Conservation (phyloP, 1,284 basidiomycete genomes). For the Mycena sp. region DNA sequence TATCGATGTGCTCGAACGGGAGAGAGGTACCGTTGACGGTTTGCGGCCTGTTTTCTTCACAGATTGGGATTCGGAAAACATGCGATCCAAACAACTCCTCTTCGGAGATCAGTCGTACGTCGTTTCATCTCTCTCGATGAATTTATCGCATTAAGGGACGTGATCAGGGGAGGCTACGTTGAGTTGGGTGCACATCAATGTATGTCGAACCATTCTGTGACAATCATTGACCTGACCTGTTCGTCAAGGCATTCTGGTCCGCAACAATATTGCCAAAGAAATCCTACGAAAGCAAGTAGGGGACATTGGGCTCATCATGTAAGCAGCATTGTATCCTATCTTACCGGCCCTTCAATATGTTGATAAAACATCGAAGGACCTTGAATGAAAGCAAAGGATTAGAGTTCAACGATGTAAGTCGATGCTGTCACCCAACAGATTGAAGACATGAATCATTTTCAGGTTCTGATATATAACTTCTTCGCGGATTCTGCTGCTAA, state of each 20-base stretch:
- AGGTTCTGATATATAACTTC: conserved; percentile 79
- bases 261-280: conserved; percentile 62
- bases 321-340: conserved; percentile 31
- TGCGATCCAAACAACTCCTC: conserved; percentile 66
- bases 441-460: conserved; percentile 2
- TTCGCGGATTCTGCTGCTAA: conserved; percentile 69
- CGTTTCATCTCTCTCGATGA: not conserved
- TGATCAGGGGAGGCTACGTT: conserved; percentile 55
- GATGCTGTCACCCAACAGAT: not conserved
- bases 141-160: not conserved
- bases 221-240: not conserved
- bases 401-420: conserved; percentile 74
- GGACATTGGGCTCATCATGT: conserved; percentile 71
- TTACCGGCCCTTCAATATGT: not conserved
- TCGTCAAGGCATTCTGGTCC: conserved; percentile 72
- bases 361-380: conserved; percentile 54
- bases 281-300: conserved; percentile 64
- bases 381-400: conserved; percentile 80
- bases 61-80: conserved; percentile 61
- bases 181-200: conserved; percentile 79
- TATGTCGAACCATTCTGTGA: conserved; percentile 37
- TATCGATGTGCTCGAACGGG: conserved; percentile 67
- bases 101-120: conserved; percentile 50
- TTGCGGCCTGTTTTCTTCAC: conserved; percentile 68
- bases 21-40: conserved; percentile 69